A percentile compares a stretch with the other conserved stretches of the same genome.
phyloP scores from a whole-genome alignment of 768 basidiomycete species.

The Rhizopogon salebrosus region DNA sequence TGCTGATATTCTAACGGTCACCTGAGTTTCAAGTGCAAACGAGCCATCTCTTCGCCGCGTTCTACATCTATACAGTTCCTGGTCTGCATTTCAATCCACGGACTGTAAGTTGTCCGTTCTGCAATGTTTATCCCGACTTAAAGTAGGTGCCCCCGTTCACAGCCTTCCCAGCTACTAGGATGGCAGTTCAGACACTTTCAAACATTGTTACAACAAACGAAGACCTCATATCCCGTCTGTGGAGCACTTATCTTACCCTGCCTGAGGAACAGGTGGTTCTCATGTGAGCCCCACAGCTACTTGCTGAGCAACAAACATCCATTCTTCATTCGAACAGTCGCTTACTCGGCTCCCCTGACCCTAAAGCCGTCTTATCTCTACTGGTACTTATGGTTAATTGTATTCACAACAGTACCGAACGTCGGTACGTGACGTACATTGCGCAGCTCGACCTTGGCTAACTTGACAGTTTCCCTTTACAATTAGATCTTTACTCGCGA shows the following conservation, averaged over 20 bases:
- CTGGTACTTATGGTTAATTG: constrained; percentile 74
- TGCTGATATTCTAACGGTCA: not conserved
- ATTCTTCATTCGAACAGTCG: constrained; percentile 33
- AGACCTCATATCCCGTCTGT: constrained; percentile 47
- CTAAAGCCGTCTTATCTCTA: constrained; percentile 52
- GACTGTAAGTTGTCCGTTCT: constrained; percentile 38
- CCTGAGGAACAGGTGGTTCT: constrained; percentile 73
- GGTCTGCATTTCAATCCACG: constrained; percentile 58
- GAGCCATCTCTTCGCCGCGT: constrained; percentile 67
- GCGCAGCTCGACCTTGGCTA: not conserved
- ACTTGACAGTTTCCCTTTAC: constrained; percentile 2
- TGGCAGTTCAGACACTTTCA: constrained; percentile 73
- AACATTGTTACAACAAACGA: constrained; percentile 81
- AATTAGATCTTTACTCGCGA: constrained; percentile 35
- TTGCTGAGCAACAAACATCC: constrained; percentile 1
- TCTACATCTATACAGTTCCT: constrained; percentile 73
- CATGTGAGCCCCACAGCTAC: constrained; percentile 43
- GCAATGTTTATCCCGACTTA: not conserved
- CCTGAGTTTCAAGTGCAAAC: constrained; percentile 45
- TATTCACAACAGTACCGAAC: constrained; percentile 46
- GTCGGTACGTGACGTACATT: constrained; percentile 43
- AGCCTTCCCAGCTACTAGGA: constrained; percentile 63
- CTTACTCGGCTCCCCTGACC: constrained; percentile 60
- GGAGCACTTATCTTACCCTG: constrained; percentile 60
- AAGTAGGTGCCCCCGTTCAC: not conserved